These are phyloP conservation scores for Salvia miltiorrhiza DNA, from an alignment of 257 asterid species.

Conservation along the genomic window DNA sequence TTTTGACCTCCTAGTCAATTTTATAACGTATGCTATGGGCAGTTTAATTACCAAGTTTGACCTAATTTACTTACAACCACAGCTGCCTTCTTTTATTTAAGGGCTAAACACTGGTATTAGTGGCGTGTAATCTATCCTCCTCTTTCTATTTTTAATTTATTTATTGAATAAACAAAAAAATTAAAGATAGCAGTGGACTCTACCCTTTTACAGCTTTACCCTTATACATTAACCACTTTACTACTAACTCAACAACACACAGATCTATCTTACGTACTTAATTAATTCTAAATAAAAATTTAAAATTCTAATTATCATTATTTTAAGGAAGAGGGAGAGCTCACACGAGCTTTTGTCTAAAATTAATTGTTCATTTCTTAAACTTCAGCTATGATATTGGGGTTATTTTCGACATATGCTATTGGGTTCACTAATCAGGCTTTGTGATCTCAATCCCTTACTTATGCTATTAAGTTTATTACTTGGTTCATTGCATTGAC, in stretches of 20 bases:
- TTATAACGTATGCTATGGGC: neutral
- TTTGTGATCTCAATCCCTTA: neutral
- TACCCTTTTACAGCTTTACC: too few relatives aligned
- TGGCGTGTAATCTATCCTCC: neutral
- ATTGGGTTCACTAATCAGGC: neutral
- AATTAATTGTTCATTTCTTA: neutral
- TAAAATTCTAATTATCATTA: too few relatives aligned
- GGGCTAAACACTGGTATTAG: neutral
- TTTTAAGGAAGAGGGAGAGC: too few relatives aligned
- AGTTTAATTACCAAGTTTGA: constrained; percentile 15
- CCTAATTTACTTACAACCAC: neutral
- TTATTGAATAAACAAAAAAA: too few relatives aligned
- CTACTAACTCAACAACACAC: too few relatives aligned
- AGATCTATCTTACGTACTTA: too few relatives aligned
- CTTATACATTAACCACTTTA: too few relatives aligned
- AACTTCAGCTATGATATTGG: neutral
- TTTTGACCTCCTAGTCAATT: neutral
- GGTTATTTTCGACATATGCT: neutral
- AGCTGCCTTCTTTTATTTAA: neutral
- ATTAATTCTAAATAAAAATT: too few relatives aligned
- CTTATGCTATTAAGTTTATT: too few relatives aligned
- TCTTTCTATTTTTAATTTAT: too few relatives aligned
- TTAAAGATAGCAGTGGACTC: too few relatives aligned
- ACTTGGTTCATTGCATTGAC: neutral
- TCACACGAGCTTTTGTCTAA: too few relatives aligned